Percentiles rank a stretch among this genome's conserved stretches.
These are phyloP conservation scores for Alternaria alternata DNA, from an alignment of 2,329 filamentous ascomycete species.

Conservation along the genomic window DNA sequence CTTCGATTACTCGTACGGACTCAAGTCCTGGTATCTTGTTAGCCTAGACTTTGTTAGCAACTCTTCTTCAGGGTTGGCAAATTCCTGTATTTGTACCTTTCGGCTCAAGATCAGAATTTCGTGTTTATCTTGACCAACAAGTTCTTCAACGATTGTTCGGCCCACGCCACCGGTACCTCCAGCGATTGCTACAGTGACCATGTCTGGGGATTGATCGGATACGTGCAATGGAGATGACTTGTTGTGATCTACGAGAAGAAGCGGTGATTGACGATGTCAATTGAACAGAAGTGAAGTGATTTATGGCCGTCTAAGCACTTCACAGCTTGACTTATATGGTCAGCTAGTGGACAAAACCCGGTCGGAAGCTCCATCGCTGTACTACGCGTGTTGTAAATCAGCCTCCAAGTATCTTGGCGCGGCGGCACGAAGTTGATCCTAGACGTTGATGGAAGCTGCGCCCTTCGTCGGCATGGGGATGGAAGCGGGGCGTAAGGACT, in stretches of 20 bases:
- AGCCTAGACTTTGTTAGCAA: not conserved
- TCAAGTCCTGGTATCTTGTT: not conserved
- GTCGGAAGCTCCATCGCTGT: not conserved
- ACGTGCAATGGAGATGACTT: not conserved
- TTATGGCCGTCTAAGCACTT: not conserved
- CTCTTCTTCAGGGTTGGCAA: not conserved
- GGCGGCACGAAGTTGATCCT: not conserved
- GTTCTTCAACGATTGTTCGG: slow-evolving; percentile 25
- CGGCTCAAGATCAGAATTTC: slow-evolving; percentile 25
- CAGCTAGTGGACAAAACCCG: not conserved
- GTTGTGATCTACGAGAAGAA: not conserved
- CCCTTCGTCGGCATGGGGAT: not conserved
- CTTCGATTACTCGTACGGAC: slow-evolving; percentile 15
- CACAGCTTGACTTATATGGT: not conserved
- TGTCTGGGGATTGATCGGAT: not conserved
- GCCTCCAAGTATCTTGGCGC: not conserved
- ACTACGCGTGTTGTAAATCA: not conserved
- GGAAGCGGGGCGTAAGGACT: not conserved
- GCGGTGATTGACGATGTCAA: not conserved
- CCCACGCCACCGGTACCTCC: slow-evolving; percentile 36
- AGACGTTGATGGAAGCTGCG: not conserved
- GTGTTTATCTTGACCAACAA: slow-evolving; percentile 22
- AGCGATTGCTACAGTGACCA: slow-evolving; percentile 29
- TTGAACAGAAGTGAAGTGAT: not conserved
- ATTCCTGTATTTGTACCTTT: slow-evolving; percentile 10